Conservation (phyloP, 352 stramenopile genomes). For the Albugo candida region DNA sequence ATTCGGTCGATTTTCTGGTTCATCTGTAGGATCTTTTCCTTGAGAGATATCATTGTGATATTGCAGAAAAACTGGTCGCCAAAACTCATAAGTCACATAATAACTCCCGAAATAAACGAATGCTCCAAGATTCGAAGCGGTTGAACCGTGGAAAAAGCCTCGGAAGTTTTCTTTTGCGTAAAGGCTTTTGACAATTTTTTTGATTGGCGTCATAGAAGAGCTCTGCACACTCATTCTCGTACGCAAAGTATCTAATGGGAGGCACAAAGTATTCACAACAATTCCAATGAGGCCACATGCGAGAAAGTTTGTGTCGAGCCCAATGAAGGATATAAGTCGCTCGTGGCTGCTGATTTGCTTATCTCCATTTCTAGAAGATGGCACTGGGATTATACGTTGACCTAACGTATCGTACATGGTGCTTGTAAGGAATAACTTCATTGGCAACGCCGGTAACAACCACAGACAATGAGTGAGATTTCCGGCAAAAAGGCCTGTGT, state of each 20-base stretch:
- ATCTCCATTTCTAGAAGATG: too few species aligned
- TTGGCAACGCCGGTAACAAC: conserved; percentile 58
- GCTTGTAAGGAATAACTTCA: conserved; percentile 47
- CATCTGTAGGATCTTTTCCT: conserved; percentile 6
- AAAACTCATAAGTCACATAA: conserved; percentile 64
- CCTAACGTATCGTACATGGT: too few species aligned
- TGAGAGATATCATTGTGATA: conserved; percentile 40
- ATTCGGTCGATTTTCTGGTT: conserved; percentile 39
- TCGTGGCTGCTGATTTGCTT: too few species aligned
- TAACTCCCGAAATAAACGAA: conserved; percentile 75
- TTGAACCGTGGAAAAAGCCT: conserved; percentile 63
- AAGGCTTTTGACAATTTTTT: too few species aligned
- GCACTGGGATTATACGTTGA: too few species aligned
- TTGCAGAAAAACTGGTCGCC: conserved; percentile 58
- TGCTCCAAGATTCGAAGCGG: conserved; percentile 39
- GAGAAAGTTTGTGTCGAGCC: conserved; percentile 21
- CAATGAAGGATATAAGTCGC: too few species aligned
- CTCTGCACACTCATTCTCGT: conserved; percentile 54
- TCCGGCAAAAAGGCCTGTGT: conserved; percentile 38
- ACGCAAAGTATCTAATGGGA: conserved; percentile 59
- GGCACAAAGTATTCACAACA: conserved; percentile 46
- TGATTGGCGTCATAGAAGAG: conserved; percentile 15
- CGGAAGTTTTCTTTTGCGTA: conserved; percentile 17
- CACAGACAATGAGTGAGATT: conserved; percentile 69
- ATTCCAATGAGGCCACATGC: conserved; percentile 43